Base-by-base conservation (phyloP, 73 alveolate genomes). In the Paramecium octaurelia region DNA sequence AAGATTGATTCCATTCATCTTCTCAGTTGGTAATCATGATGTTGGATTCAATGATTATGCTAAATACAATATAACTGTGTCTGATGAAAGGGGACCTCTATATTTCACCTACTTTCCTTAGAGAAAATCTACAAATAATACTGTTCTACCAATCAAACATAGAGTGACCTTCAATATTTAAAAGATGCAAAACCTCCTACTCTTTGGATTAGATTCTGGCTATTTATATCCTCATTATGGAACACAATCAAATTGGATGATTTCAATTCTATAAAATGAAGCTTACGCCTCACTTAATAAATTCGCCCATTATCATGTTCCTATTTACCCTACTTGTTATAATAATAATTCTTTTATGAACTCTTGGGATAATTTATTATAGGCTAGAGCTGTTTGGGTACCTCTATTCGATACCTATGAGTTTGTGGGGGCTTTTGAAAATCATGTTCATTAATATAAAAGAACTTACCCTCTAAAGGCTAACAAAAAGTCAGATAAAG, bases 171-270 rank as follows among this genome's bases (percentile, higher is more conserved):
- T 69, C 43, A 92, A 80, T 83, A 43, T 58, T 36, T 93, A 94
- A 24, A 57, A 42, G 3, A 48, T 88, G 20, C 34, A 73, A 59
- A 57, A 86, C 5, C 23, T 85, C 9, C 23, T 57, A 8, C 38
- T 92, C 9, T 77, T 94, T 44, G 76, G 95, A 18, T 92, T 94
- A n/a, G 97, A 94, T 64, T 57, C 95, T 16, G 97, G 97, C 1
- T 92, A 92, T 71, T 92, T 75, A 18, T 92, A 75, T 29, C 44
- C 73, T 42, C 76, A 77, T 27, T 20, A 69, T 23, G 97, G 93
- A 2, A 84, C 87, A 12, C 58, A 94, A 86, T 35, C 60, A 27
- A 83, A 92, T 2, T 94, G 95, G 95, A 38, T 94, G 54, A 76
- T 86, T 20, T 36, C n/a, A 35, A 77, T 54, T 43, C 35, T 92